Percentiles rank a stretch among this genome's conserved stretches.
phyloP scores from a whole-genome alignment of 768 basidiomycete genomes.

The Lyophyllum semitale region DNA sequence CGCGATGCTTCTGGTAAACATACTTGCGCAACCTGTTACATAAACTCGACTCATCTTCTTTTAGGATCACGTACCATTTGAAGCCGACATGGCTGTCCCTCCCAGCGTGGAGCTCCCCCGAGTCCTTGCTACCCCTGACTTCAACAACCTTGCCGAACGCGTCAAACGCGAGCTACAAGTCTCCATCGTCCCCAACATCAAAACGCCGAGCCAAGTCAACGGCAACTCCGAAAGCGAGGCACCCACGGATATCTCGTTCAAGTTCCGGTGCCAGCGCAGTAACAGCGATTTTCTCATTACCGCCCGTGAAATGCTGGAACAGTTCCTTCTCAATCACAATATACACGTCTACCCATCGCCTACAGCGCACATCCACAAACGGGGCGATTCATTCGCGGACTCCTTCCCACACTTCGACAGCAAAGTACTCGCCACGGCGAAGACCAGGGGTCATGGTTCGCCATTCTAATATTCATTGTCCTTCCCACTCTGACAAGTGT shows the following conservation, averaged over 20 bases:
- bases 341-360: constrained; percentile 81
- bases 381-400: constrained; percentile 92
- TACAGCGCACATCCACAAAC: constrained; percentile 77
- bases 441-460: constrained; percentile 62
- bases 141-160: constrained; percentile 81
- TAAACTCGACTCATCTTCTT: constrained; percentile 7
- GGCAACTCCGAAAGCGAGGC: constrained; percentile 53
- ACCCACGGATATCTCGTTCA: constrained; percentile 84
- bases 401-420: constrained; percentile 97
- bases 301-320: constrained; percentile 90
- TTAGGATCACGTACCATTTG: constrained; percentile 95
- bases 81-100: constrained; percentile 92
- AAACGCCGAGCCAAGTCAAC: constrained; percentile 46
- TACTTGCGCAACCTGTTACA: background rate
- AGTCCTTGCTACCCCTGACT: constrained; percentile 79
- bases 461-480: background rate
- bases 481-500: background rate
- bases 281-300: constrained; percentile 92
- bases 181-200: constrained; percentile 81
- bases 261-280: constrained; percentile 92
- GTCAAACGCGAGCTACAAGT: constrained; percentile 95
- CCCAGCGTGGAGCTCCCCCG: constrained; percentile 78
- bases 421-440: constrained; percentile 83
- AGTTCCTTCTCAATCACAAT: constrained; percentile 83
- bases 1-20: constrained; percentile 85